Evolutionary conservation across 2,329 filamentous ascomycete genomes (phyloP).

Genomic region (Fusarium pininemorale): DNA sequence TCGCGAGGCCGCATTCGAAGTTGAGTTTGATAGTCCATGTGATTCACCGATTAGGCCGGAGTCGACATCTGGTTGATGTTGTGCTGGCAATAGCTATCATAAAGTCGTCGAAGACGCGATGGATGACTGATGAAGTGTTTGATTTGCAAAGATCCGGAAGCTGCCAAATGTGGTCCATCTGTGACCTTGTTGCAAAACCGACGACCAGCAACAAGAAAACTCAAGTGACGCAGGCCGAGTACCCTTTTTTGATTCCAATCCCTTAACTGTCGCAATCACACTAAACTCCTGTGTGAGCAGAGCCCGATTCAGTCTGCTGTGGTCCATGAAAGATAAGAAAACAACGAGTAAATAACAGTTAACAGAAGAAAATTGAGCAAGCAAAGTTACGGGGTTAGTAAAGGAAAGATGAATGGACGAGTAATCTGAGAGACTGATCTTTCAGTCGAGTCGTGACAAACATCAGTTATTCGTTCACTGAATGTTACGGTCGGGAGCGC

Average conservation of each 20-base stretch:
- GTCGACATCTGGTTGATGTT: slow-evolving; percentile 48
- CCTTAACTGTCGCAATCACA: slow-evolving; percentile 51
- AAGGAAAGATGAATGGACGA: slow-evolving; percentile 42
- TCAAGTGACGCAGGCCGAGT: slow-evolving; percentile 48
- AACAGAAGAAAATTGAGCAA: slow-evolving; percentile 43
- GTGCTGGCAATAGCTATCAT: slow-evolving; percentile 51
- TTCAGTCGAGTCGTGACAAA: slow-evolving; percentile 23
- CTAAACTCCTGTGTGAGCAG: slow-evolving; percentile 50
- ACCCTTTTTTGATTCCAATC: slow-evolving; percentile 48
- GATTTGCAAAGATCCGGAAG: slow-evolving; percentile 53
- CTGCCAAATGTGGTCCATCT: slow-evolving; percentile 51
- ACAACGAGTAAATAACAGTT: slow-evolving; percentile 36
- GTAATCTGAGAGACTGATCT: slow-evolving; percentile 32
- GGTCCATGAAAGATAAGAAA: slow-evolving; percentile 43
- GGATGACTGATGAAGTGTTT: slow-evolving; percentile 52
- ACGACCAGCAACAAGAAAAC: slow-evolving; percentile 50
- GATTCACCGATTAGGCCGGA: slow-evolving; percentile 47
- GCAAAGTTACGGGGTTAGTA: slow-evolving; percentile 39
- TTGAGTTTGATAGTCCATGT: slow-evolving; percentile 46
- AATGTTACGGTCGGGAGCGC: slow-evolving; percentile 44
- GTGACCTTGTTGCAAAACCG: slow-evolving; percentile 50
- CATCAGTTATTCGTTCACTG: slow-evolving; percentile 28
- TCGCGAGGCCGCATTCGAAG: slow-evolving; percentile 46
- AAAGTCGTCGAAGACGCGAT: slow-evolving; percentile 50
- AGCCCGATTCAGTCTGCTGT: slow-evolving; percentile 44